A percentile compares a stretch with the other conserved stretches of the same genome.
phyloP scores from a whole-genome alignment of 1,284 basidiomycete species.

The Cryptococcus maquisensis region DNA sequence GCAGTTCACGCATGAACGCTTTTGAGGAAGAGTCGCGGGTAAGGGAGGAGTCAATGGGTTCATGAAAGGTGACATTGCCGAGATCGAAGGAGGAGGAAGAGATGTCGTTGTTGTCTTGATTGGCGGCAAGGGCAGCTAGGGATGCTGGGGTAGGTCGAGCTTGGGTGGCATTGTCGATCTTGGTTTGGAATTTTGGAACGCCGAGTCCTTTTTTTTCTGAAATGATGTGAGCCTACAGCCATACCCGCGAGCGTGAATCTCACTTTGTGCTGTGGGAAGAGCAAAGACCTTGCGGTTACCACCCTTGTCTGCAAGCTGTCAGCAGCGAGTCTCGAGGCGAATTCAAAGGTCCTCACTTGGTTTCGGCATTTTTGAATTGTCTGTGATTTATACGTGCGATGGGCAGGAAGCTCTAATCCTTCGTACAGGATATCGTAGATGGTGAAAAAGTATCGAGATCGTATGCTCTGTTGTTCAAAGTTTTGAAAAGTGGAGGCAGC shows the following conservation, averaged over 20 bases:
- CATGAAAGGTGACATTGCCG: slow-evolving; percentile 38
- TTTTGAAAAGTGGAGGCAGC: background rate
- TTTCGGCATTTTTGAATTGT: slow-evolving; percentile 32
- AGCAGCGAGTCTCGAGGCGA: slow-evolving; percentile 1
- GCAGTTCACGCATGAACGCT: slow-evolving; percentile 68
- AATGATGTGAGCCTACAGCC: background rate
- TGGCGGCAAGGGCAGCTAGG: slow-evolving; percentile 54
- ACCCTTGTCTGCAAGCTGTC: slow-evolving; percentile 17
- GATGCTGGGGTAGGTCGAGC: slow-evolving; percentile 8
- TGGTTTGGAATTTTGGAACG: slow-evolving; percentile 59
- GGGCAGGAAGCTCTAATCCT: background rate
- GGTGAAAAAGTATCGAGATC: background rate
- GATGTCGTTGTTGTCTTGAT: slow-evolving; percentile 48
- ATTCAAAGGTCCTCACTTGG: slow-evolving; percentile 24
- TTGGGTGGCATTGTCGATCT: slow-evolving; percentile 2
- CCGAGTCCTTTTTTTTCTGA: slow-evolving; percentile 70
- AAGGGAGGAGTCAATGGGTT: slow-evolving; percentile 57
- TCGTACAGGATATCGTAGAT: background rate
- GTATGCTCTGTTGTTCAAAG: background rate
- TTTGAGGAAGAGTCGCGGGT: slow-evolving; percentile 54
- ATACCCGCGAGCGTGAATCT: slow-evolving; percentile 5
- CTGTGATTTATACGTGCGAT: background rate
- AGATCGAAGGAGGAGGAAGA: slow-evolving; percentile 39
- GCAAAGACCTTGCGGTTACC: slow-evolving; percentile 32
- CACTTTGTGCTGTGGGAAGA: slow-evolving; percentile 32